phyloP scores from a whole-genome alignment of 73 alveolate species.

The Diophrys sp. region DNA sequence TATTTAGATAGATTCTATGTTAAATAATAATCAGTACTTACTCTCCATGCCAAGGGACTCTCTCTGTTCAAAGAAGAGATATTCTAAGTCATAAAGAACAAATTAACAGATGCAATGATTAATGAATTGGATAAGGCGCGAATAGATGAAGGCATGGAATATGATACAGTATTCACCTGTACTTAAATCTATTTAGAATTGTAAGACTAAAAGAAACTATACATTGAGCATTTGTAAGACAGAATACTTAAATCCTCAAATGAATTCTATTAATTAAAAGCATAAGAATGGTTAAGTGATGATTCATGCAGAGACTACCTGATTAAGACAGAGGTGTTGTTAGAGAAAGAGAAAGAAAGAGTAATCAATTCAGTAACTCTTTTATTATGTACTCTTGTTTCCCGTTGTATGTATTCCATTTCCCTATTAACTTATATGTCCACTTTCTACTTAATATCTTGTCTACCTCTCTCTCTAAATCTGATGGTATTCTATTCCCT shows the following conservation, averaged over 20 bases:
- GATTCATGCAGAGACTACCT: slow-evolving; percentile 63
- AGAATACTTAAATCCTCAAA: slow-evolving; percentile 34
- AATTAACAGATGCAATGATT: slow-evolving; percentile 57
- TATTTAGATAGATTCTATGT: slow-evolving; percentile 80
- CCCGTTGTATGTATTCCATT: too few relatives aligned
- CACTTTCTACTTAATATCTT: too few relatives aligned
- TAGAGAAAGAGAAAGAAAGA: slow-evolving; percentile 30
- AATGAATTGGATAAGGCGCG: slow-evolving; percentile 64
- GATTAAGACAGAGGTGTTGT: slow-evolving; percentile 41
- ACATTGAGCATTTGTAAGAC: slow-evolving; percentile 4
- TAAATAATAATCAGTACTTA: slow-evolving; percentile 62
- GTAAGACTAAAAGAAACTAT: not conserved
- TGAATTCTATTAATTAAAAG: slow-evolving; percentile 30
- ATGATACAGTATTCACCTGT: not conserved
- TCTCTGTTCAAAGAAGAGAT: slow-evolving; percentile 54
- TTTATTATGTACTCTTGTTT: too few relatives aligned
- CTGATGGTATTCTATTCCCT: too few relatives aligned
- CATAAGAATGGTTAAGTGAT: slow-evolving; percentile 43
- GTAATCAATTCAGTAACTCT: not conserved
- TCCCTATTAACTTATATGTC: too few relatives aligned
- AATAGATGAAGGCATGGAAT: slow-evolving; percentile 38
- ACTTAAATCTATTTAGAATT: not conserved
- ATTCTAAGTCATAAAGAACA: slow-evolving; percentile 41
- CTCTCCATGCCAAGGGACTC: slow-evolving; percentile 59
- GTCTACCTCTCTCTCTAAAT: too few relatives aligned